phyloP scores from a whole-genome alignment of 805 yeast species.

The Candida taoyuanica region DNA sequence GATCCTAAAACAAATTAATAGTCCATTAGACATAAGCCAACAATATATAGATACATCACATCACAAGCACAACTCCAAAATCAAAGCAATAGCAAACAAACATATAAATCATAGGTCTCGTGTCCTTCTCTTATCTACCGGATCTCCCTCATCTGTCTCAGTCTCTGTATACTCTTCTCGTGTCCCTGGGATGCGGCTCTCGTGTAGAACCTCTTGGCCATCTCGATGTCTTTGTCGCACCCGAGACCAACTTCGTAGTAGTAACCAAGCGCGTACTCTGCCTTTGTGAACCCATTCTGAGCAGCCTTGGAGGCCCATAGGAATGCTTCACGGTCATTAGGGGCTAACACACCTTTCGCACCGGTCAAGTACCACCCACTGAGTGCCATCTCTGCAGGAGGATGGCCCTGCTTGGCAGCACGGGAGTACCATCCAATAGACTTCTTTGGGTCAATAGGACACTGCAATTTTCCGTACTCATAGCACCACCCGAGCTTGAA shows the following conservation, averaged over 20 bases:
- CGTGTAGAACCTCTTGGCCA: constrained; percentile 47
- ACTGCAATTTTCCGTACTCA: constrained; percentile 60
- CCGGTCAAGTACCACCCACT: constrained; percentile 81
- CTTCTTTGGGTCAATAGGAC: constrained; percentile 48
- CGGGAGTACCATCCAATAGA: constrained; percentile 72
- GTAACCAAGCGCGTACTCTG: constrained; percentile 66
- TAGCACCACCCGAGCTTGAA: constrained; percentile 67
- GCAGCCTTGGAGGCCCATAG: constrained; percentile 63
- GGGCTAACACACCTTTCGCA: constrained; percentile 44
- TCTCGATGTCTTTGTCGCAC: constrained; percentile 36
- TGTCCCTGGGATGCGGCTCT: constrained; percentile 63
- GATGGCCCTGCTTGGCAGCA: constrained; percentile 56
- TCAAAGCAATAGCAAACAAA: neutral
- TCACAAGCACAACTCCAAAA: no score
- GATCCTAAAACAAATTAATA: no score
- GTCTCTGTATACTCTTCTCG: constrained; percentile 43
- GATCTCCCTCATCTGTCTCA: constrained; percentile 11
- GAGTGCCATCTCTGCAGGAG: constrained; percentile 65
- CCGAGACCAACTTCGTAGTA: constrained; percentile 66
- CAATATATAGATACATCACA: no score
- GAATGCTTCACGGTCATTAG: constrained; percentile 61
- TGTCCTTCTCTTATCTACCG: no score
- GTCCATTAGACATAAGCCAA: no score
- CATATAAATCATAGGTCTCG: no score
- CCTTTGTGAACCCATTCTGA: constrained; percentile 53